A percentile compares a stretch with the other conserved stretches of the same genome.
Evolutionary conservation across 768 basidiomycete genomes (phyloP).

Genomic region (Tulasnella calospora): DNA sequence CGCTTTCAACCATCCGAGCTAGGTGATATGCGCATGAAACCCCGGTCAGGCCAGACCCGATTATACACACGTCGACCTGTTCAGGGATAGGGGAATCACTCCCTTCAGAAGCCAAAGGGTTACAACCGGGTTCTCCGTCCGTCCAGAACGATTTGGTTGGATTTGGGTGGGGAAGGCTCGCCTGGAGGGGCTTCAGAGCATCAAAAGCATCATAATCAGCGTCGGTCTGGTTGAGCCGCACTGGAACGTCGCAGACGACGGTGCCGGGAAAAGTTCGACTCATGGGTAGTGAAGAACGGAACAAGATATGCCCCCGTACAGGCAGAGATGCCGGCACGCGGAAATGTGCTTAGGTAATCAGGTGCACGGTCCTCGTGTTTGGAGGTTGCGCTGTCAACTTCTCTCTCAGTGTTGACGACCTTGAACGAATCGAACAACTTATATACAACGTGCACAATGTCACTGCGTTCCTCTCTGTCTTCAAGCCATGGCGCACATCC

Average conservation of each 20-base stretch:
- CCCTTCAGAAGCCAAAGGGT: constrained; percentile 63
- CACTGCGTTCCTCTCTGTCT: constrained; percentile 2
- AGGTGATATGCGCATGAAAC: constrained; percentile 71
- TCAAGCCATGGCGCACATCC: constrained; percentile 20
- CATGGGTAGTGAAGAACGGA: background rate
- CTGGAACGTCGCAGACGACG: constrained; percentile 2
- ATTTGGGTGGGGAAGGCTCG: constrained; percentile 52
- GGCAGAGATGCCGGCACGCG: background rate
- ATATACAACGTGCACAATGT: background rate
- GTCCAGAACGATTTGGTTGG: constrained; percentile 74
- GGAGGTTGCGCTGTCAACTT: background rate
- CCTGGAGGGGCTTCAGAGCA: background rate
- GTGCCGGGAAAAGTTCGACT: constrained; percentile 11
- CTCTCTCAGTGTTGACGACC: background rate
- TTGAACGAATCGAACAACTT: background rate
- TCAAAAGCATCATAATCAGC: background rate
- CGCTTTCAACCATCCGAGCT: constrained; percentile 44
- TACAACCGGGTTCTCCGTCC: constrained; percentile 50
- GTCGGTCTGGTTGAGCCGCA: background rate
- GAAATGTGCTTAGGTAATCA: background rate
- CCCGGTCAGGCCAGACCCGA: constrained; percentile 78
- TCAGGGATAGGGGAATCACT: constrained; percentile 55
- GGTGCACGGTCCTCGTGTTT: background rate
- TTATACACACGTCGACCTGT: constrained; percentile 67
- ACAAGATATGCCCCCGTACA: no score